Evolutionary conservation across 257 asterid species (phyloP).

Genomic region (Orobanche coerulescens): DNA sequence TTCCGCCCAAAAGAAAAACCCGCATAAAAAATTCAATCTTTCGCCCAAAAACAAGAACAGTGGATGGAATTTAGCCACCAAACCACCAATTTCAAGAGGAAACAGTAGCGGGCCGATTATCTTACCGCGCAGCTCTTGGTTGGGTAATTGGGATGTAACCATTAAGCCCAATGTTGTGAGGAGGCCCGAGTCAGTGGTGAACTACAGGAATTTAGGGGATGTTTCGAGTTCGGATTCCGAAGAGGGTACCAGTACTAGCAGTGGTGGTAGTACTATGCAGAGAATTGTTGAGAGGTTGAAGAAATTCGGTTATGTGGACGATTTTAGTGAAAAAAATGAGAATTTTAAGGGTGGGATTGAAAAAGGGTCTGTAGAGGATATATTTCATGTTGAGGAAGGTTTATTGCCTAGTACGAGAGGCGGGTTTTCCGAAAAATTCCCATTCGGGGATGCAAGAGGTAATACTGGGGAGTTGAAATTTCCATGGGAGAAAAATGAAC

Average conservation of each 20-base stretch:
- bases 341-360: constrained; percentile 34
- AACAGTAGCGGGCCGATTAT: constrained; percentile 20
- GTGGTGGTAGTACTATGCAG: constrained; percentile 85
- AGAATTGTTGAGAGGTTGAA: constrained; percentile 83
- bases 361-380: constrained; percentile 79
- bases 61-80: constrained; percentile 21
- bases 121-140: constrained; percentile 52
- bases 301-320: constrained; percentile 79
- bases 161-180: constrained; percentile 26
- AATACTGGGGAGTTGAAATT: constrained; percentile 48
- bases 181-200: constrained; percentile 41
- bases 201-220: constrained; percentile 52
- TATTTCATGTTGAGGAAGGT: constrained; percentile 78
- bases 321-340: constrained; percentile 34
- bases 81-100: constrained; percentile 17
- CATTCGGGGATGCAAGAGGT: constrained; percentile 46
- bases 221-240: constrained; percentile 64
- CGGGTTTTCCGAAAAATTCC: constrained; percentile 55
- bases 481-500: constrained; percentile 75
- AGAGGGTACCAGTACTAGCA: constrained; percentile 43
- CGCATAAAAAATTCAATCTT: constrained; percentile 34
- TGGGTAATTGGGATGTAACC: constrained; percentile 56
- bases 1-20: constrained; percentile 26
- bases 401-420: constrained; percentile 71
- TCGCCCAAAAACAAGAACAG: constrained; percentile 24